Base-by-base conservation (phyloP, 2,329 filamentous ascomycete species). In the Zopfia rhizophila region DNA sequence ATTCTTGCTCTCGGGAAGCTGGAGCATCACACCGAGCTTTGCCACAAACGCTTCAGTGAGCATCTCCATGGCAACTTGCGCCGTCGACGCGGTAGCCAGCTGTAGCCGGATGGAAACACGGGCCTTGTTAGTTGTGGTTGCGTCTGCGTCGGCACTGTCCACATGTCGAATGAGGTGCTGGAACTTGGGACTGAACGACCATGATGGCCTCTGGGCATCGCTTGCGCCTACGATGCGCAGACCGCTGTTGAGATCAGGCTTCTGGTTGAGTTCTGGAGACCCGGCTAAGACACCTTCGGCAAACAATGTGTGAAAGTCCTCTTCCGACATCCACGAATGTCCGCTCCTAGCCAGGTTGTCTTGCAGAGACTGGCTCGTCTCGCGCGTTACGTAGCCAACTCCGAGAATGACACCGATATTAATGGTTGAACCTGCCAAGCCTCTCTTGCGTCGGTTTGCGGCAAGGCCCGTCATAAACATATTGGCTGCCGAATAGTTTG, bases 301-400 rank as follows among this genome's bases (percentile, higher is more conserved):
- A 48, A 82, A 78, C 66, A 80, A 73, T 51, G 78, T 74, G 51
- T 81, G 78, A 12, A 82, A 57, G 40, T 81, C 78, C 3, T 72
- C 68, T 59, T 82, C 80, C 2, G 79, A 79, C 10, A 82, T 33
- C 8, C n/a, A 27, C 24, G 8, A n/a, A n/a, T 8, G 8, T 8
- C 24, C 24, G 35, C 17, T 38, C 25, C 14, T 11, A 17, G 17
- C 12, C 8, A n/a, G 17, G 8, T 18, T 17, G 13, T 25, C 11
- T 49, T 42, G 32, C 19, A 24, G 28, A 37, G 42, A 31, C 31
- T 57, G n/a, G 8, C 8, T 27, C 8, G 8, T 27, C 23, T 38
- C 19, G 22, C 44, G 28, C 17, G 38, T 41, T 7, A 77, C 61
- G 45, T 75, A 77, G 0, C 78, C 78, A 2, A 72, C 53, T 4